phyloP scores from a whole-genome alignment of 2,329 filamentous ascomycete species.

The Colletotrichum acutatum region DNA sequence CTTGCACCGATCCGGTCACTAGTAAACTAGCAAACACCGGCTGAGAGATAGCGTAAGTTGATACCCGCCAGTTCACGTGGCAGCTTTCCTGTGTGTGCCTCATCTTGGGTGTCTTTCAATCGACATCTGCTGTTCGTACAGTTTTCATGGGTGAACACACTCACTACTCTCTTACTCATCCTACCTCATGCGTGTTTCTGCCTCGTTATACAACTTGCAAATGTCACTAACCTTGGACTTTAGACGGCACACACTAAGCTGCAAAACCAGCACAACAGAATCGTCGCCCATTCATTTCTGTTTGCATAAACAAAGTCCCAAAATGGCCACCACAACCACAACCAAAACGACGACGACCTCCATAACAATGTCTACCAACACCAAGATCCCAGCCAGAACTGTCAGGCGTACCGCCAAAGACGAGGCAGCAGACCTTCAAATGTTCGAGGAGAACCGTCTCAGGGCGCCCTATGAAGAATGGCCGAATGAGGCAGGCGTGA shows the following conservation, averaged over 20 bases:
- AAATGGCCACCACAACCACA: background rate
- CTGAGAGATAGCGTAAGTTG: background rate
- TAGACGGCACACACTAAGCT: background rate
- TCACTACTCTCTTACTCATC: background rate
- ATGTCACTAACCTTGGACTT: background rate
- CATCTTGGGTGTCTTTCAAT: background rate
- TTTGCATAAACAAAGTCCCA: background rate
- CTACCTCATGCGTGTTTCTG: background rate
- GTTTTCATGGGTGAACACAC: background rate
- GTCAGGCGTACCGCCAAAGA: constrained; percentile 29
- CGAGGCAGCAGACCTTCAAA: constrained; percentile 23
- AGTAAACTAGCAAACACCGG: background rate
- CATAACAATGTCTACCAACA: background rate
- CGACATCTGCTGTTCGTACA: background rate
- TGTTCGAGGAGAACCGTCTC: constrained; percentile 32
- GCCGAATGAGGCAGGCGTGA: constrained; percentile 61
- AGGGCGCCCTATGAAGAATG: constrained; percentile 52
- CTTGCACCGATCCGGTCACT: background rate
- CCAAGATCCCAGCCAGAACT: constrained; percentile 18
- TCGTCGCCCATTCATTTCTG: background rate
- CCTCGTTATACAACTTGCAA: background rate
- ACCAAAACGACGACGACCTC: background rate
- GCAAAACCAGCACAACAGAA: background rate
- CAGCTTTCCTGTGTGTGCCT: background rate
- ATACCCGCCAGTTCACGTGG: background rate